phyloP scores from a whole-genome alignment of 2,329 filamentous ascomycete genomes.

The Trichoderma atrobrunneum region DNA sequence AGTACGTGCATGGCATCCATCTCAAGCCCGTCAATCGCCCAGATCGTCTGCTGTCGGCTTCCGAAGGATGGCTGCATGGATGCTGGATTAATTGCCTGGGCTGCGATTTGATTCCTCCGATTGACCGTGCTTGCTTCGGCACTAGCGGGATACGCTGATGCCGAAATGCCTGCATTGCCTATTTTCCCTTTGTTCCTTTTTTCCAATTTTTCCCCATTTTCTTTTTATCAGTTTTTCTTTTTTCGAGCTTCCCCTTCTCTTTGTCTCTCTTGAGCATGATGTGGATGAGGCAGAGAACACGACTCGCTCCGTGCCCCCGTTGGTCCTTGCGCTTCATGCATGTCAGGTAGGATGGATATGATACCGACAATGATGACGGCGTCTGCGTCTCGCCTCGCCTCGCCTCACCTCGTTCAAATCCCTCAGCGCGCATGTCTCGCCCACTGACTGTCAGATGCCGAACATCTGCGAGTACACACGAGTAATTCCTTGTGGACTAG shows the following conservation, averaged over 20 bases:
- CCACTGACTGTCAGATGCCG: not conserved
- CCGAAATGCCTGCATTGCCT: not conserved
- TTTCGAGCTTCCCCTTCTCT: not conserved
- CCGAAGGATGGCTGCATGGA: conserved; percentile 4
- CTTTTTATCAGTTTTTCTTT: not conserved
- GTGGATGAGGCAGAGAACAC: not conserved
- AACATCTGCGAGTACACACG: not conserved
- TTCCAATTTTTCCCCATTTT: not conserved
- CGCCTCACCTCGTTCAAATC: not conserved
- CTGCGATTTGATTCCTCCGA: not conserved
- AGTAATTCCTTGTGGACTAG: not conserved
- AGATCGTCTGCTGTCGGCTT: conserved; percentile 1
- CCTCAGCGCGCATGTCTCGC: not conserved
- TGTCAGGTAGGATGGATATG: not conserved
- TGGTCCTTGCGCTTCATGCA: conserved; percentile 10
- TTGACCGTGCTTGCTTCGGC: not conserved
- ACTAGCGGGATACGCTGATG: conserved; percentile 1
- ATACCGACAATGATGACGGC: not conserved
- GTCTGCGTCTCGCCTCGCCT: not conserved
- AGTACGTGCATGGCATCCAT: conserved; percentile 4
- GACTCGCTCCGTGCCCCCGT: not conserved
- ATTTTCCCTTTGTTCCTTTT: not conserved
- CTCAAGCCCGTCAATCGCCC: not conserved
- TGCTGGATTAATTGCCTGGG: not conserved
- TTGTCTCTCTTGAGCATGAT: not conserved